phyloP scores from a whole-genome alignment of 2,329 filamentous ascomycete species.

The Fusarium sp. region DNA sequence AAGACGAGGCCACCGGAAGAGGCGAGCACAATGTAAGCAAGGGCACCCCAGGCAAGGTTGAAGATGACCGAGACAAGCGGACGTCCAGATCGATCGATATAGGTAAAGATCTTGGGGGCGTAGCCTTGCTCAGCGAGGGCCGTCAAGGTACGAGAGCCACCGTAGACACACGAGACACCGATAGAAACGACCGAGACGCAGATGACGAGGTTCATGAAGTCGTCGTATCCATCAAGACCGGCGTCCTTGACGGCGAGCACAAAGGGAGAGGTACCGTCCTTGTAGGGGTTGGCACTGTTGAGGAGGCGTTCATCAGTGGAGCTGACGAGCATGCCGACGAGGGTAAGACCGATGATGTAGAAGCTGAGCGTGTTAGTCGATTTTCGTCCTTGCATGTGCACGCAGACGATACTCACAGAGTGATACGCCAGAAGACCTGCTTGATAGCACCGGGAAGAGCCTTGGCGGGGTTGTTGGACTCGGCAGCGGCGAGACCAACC shows the following conservation, averaged over 20 bases:
- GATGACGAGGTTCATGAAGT: conserved; percentile 64
- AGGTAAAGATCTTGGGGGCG: conserved; percentile 62
- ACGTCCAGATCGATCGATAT: conserved; percentile 63
- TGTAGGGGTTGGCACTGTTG: conserved; percentile 39
- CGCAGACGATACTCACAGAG: conserved; percentile 42
- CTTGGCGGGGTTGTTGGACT: conserved; percentile 72
- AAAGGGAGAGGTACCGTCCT: conserved; percentile 57
- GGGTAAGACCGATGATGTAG: conserved; percentile 60
- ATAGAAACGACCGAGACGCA: conserved; percentile 64
- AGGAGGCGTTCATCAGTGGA: conserved; percentile 57
- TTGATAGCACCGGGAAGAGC: conserved; percentile 81
- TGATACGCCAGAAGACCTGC: conserved; percentile 69
- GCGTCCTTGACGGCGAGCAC: conserved; percentile 60
- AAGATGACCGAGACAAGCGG: conserved; percentile 58
- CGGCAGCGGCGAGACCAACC: conserved; percentile 75
- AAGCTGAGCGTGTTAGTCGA: conserved; percentile 45
- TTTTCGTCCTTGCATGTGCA: conserved; percentile 25
- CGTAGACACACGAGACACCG: conserved; percentile 63
- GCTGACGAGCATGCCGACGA: conserved; percentile 57
- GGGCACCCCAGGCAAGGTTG: conserved; percentile 56
- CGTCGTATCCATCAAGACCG: conserved; percentile 57
- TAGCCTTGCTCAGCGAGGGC: conserved; percentile 66
- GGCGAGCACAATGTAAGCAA: conserved; percentile 58
- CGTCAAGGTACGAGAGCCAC: conserved; percentile 63
- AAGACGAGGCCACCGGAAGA: conserved; percentile 63